These are phyloP conservation scores for Fusarium zealandicum DNA, from an alignment of 2,329 filamentous ascomycete species.

Conservation along the genomic window DNA sequence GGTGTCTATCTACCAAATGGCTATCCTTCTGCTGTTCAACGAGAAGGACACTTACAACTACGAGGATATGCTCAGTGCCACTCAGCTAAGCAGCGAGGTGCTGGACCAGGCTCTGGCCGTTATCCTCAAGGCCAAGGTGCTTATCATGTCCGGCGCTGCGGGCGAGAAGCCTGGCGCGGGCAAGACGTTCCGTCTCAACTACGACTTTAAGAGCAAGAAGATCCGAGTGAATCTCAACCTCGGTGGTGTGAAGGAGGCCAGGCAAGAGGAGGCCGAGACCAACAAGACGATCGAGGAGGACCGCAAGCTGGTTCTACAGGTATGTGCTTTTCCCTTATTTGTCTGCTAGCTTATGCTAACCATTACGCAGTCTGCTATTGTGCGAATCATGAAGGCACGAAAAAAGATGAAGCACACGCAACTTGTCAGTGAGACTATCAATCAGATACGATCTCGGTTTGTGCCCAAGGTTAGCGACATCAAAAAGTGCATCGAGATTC, in stretches of 20 bases:
- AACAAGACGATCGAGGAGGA: constrained; percentile 99
- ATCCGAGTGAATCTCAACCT: constrained; percentile 96
- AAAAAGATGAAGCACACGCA: constrained; percentile 99
- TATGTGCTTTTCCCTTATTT: constrained; percentile 55
- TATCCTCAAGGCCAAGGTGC: constrained; percentile 90
- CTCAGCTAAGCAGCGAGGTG: constrained; percentile 79
- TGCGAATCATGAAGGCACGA: constrained; percentile 99
- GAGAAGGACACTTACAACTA: constrained; percentile 86
- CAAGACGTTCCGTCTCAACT: constrained; percentile 84
- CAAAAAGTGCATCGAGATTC: constrained; percentile 99
- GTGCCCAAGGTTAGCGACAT: constrained; percentile 93
- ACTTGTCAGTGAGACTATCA: constrained; percentile 93
- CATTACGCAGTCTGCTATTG: constrained; percentile 82
- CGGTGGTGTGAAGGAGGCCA: constrained; percentile 91
- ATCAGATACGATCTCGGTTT: constrained; percentile 92
- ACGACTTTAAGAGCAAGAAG: constrained; percentile 98
- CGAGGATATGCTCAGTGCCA: constrained; percentile 84
- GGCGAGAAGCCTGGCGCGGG: constrained; percentile 76
- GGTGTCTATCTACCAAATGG: constrained; percentile 98
- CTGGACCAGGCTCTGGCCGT: constrained; percentile 87
- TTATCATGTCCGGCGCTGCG: constrained; percentile 73
- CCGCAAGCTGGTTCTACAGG: constrained; percentile 94
- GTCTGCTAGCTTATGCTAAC: constrained; percentile 34
- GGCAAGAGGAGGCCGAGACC: constrained; percentile 94
- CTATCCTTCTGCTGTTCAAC: constrained; percentile 92